Percentiles rank a stretch among this genome's conserved stretches.
phyloP scores from a whole-genome alignment of 208 protist genomes.

The Acanthamoeba sp. region DNA sequence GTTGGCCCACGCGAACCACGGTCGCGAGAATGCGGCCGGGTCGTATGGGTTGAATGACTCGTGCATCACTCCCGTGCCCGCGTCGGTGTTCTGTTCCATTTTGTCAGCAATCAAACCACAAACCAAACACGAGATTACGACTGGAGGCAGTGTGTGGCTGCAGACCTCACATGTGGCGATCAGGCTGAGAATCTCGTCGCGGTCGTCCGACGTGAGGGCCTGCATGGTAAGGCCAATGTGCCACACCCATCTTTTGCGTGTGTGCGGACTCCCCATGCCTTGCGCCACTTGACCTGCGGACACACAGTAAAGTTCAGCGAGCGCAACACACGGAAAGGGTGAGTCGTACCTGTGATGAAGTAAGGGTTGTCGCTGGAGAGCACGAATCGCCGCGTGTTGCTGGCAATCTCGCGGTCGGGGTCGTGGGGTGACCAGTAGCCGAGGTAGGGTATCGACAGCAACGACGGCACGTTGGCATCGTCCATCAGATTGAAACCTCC shows the following conservation, averaged over 20 bases:
- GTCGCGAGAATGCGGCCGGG: too few relatives aligned
- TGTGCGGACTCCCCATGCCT: constrained; percentile 80
- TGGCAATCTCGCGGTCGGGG: constrained; percentile 2
- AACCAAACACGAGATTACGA: too few relatives aligned
- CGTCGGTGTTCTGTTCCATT: constrained; percentile 53
- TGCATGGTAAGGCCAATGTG: constrained; percentile 80
- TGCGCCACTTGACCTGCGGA: not conserved
- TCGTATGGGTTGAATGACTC: too few relatives aligned
- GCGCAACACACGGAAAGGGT: not conserved
- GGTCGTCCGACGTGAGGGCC: too few relatives aligned
- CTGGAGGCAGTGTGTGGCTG: too few relatives aligned
- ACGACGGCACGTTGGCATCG: constrained; percentile 81
- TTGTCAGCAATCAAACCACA: not conserved
- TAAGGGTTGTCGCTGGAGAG: constrained; percentile 50
- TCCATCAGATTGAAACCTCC: constrained; percentile 80
- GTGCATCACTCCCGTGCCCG: too few relatives aligned
- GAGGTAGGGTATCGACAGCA: constrained; percentile 81
- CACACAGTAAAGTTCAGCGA: not conserved
- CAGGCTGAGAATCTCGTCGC: constrained; percentile 57
- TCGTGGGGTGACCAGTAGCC: constrained; percentile 47
- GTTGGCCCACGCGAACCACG: too few relatives aligned
- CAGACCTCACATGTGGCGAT: constrained; percentile 35
- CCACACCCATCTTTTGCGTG: constrained; percentile 74
- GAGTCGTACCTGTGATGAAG: constrained; percentile 17
- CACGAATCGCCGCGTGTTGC: constrained; percentile 59